A percentile compares a stretch with the other conserved stretches of the same genome.
Conservation (phyloP, 2,329 filamentous ascomycete species). For the Cordyceps tenuipes region DNA sequence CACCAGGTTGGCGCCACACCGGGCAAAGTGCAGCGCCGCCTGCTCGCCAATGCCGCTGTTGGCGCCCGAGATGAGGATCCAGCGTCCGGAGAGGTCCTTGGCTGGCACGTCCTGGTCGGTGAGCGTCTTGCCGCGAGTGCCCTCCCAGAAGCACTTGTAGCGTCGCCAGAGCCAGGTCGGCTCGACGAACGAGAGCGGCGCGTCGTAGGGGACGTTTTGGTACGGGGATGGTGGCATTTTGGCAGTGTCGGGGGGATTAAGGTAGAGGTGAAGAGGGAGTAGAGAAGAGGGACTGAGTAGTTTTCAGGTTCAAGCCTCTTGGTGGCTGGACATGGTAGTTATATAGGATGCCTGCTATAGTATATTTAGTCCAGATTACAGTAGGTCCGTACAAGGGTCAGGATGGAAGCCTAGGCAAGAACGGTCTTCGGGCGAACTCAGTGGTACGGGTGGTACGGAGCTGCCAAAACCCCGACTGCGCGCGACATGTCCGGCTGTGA, state of each 20-base stretch:
- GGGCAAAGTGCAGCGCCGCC: slow-evolving; percentile 19
- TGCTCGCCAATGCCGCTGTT: slow-evolving; percentile 22
- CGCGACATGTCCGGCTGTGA: background rate
- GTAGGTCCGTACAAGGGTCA: no score
- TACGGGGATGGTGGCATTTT: background rate
- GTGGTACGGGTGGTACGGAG: background rate
- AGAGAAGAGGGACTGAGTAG: background rate
- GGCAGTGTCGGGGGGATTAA: background rate
- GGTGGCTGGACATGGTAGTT: background rate
- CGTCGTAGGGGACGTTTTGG: slow-evolving; percentile 10
- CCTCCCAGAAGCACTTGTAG: slow-evolving; percentile 7
- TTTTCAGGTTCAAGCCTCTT: no score
- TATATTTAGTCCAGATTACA: no score
- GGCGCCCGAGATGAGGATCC: slow-evolving; percentile 14
- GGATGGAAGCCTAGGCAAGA: background rate
- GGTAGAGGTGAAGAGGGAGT: background rate
- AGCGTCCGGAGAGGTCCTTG: slow-evolving; percentile 12
- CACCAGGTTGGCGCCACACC: slow-evolving; percentile 20
- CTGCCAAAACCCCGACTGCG: background rate
- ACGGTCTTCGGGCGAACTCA: slow-evolving; percentile 8
- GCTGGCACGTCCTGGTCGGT: slow-evolving; percentile 6
- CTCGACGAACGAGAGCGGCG: slow-evolving; percentile 10
- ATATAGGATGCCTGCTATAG: no score
- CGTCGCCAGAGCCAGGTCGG: slow-evolving; percentile 11
- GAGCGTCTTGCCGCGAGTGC: slow-evolving; percentile 7